phyloP scores from a whole-genome alignment of 192 early-diverging fungal genomes.

The Diversispora epigaea region DNA sequence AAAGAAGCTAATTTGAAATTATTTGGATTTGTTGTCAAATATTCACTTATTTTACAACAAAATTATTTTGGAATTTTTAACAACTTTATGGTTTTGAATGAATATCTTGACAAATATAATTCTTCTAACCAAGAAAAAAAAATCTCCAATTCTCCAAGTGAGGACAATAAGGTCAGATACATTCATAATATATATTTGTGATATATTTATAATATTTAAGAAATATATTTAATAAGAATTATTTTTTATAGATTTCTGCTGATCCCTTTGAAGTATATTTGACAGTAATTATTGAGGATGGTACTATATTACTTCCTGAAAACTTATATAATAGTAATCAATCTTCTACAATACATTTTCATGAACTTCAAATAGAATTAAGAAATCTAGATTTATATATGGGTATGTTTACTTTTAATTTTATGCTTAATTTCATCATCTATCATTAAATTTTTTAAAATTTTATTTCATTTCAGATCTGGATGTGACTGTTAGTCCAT shows the following conservation, averaged over 20 bases:
- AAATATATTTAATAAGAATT: background rate
- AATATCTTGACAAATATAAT: constrained; percentile 42
- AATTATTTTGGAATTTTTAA: constrained; percentile 69
- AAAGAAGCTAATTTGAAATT: constrained; percentile 58
- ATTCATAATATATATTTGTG: too few relatives aligned
- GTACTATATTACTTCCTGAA: constrained; percentile 52
- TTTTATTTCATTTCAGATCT: constrained; percentile 44
- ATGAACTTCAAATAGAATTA: constrained; percentile 64
- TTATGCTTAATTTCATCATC: background rate
- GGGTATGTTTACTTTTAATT: constrained; percentile 41
- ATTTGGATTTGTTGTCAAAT: constrained; percentile 67
- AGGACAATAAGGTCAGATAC: too few relatives aligned
- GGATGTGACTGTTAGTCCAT: constrained; percentile 56
- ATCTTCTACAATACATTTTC: constrained; percentile 54
- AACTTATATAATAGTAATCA: constrained; percentile 59
- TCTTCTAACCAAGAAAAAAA: too few relatives aligned
- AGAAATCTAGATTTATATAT: constrained; percentile 64
- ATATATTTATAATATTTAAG: too few relatives aligned
- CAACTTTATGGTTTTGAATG: constrained; percentile 62
- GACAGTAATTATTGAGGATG: constrained; percentile 46
- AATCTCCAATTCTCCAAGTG: too few relatives aligned
- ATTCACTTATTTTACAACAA: constrained; percentile 64
- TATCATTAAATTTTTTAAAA: background rate
- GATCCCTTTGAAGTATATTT: constrained; percentile 63
- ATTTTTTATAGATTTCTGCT: constrained; percentile 35